Conservation (phyloP, 2,329 filamentous ascomycete genomes). For the Phaeosphaeria sp. region DNA sequence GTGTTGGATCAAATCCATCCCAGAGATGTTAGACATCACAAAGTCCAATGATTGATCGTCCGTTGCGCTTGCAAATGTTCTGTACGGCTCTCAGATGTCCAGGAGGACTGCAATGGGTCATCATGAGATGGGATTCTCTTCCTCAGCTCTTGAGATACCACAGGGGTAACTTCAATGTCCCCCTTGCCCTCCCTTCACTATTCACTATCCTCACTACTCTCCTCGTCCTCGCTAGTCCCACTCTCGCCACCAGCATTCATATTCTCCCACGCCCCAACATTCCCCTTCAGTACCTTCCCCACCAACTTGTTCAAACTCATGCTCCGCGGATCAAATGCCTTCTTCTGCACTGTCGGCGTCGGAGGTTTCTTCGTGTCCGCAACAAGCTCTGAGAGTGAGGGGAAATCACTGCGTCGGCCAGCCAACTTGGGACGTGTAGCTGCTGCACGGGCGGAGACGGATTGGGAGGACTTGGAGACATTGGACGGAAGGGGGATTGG, state of each 20-base stretch:
- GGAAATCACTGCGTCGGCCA: slow-evolving; percentile 14
- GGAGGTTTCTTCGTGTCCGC: slow-evolving; percentile 15
- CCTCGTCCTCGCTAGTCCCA: slow-evolving; percentile 12
- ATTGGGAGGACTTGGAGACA: slow-evolving; percentile 7
- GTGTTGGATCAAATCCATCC: too few relatives aligned
- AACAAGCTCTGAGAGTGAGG: slow-evolving; percentile 17
- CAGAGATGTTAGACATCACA: too few relatives aligned
- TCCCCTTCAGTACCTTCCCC: background rate
- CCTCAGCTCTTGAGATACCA: too few relatives aligned
- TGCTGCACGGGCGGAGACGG: slow-evolving; percentile 13
- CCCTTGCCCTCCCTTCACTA: too few relatives aligned
- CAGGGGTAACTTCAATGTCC: too few relatives aligned
- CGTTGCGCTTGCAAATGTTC: too few relatives aligned
- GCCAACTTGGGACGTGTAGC: slow-evolving; percentile 6
- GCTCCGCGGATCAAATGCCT: slow-evolving; percentile 15
- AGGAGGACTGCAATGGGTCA: too few relatives aligned
- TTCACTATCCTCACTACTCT: slow-evolving; percentile 11
- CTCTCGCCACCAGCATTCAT: background rate
- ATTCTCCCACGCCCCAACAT: background rate
- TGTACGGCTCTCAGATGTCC: too few relatives aligned
- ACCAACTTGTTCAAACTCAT: slow-evolving; percentile 14
- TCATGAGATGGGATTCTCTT: too few relatives aligned
- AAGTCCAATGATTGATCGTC: too few relatives aligned
- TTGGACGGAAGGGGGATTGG: slow-evolving; percentile 4
- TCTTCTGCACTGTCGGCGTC: slow-evolving; percentile 5